These are phyloP conservation scores for Zoysia pacifica DNA, from an alignment of 176 grass and related monocot genomes.

Conservation along the genomic window DNA sequence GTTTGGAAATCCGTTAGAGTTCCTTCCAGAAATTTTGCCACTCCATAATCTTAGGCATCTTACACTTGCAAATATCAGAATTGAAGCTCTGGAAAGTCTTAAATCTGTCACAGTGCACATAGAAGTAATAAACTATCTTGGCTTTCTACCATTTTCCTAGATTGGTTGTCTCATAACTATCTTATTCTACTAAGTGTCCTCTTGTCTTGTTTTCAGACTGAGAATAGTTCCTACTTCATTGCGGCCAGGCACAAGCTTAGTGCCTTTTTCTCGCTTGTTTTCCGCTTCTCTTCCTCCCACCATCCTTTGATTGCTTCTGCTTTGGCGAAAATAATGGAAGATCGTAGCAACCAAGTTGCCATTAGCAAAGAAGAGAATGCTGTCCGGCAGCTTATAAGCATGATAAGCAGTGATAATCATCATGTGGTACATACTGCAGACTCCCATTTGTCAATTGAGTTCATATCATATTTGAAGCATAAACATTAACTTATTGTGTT, in stretches of 20 bases:
- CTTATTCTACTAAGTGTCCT: constrained; percentile 16
- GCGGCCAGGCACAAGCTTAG: constrained; percentile 90
- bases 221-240: constrained; percentile 89
- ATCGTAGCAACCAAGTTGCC: constrained; percentile 74
- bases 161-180: constrained; percentile 27
- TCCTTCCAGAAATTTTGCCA: constrained; percentile 97
- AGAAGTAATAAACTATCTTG: constrained; percentile 62
- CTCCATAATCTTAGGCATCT: constrained; percentile 91
- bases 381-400: constrained; percentile 87
- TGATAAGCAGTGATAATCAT: constrained; percentile 93
- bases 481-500: not conserved
- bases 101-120: constrained; percentile 92
- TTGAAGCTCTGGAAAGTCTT: constrained; percentile 89
- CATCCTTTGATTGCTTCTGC: constrained; percentile 97
- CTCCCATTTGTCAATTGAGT: not conserved
- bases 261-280: constrained; percentile 96
- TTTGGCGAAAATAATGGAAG: constrained; percentile 92
- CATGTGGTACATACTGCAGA: constrained; percentile 67
- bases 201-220: constrained; percentile 70
- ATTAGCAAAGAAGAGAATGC: constrained; percentile 98
- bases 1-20: constrained; percentile 97
- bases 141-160: constrained; percentile 22
- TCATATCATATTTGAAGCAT: constrained; percentile 8
- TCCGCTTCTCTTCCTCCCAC: constrained; percentile 97
- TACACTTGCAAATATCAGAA: constrained; percentile 97